A percentile compares a stretch with the other conserved stretches of the same genome.
Conservation (phyloP, 306 rosid species). For the Prunus mira region DNA sequence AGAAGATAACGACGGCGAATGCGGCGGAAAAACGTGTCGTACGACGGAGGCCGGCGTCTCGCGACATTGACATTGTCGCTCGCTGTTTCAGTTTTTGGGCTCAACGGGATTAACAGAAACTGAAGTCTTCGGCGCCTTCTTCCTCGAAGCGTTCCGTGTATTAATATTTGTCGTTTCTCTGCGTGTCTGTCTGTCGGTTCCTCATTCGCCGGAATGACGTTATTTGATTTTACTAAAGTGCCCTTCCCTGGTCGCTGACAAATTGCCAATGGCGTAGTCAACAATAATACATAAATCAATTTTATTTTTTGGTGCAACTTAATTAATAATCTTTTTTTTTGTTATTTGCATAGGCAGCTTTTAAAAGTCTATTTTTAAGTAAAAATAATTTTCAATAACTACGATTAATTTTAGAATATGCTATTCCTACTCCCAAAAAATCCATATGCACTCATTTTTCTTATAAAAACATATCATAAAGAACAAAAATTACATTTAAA, state of each 20-base stretch:
- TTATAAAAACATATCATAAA: no score
- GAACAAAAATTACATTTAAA: no score
- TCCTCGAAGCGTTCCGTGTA: neutral
- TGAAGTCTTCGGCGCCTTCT: neutral
- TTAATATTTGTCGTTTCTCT: neutral
- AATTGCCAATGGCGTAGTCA: neutral
- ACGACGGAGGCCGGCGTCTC: neutral
- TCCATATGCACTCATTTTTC: no score
- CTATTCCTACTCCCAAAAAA: no score
- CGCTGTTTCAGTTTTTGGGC: neutral
- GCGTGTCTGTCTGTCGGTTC: neutral
- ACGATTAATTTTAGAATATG: no score
- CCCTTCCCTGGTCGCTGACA: neutral
- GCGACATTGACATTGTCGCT: slow-evolving; percentile 17
- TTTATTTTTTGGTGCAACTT: neutral
- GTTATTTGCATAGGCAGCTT: no score
- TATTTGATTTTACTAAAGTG: neutral
- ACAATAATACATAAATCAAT: neutral
- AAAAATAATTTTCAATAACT: no score
- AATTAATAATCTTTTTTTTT: no score
- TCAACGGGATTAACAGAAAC: neutral
- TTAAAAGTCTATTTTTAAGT: no score
- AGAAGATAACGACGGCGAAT: slow-evolving; percentile 30
- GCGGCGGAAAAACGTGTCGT: slow-evolving; percentile 33
- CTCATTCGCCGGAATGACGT: neutral